These are phyloP conservation scores for Willaertia magna DNA, from an alignment of 208 protist species.

Conservation along the genomic window DNA sequence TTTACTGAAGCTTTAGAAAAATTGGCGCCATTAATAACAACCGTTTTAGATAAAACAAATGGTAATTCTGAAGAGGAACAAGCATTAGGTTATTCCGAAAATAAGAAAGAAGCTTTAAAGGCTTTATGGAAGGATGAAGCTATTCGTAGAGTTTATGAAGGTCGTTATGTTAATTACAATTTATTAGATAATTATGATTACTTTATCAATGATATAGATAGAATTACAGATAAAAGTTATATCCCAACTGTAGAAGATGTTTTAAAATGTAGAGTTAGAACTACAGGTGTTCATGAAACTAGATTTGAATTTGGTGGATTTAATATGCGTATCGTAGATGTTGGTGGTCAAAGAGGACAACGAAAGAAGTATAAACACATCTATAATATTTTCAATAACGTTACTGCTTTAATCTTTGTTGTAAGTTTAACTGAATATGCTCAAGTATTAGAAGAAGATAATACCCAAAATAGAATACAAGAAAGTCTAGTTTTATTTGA, in stretches of 20 bases:
- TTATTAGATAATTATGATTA: background rate
- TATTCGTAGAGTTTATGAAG: background rate
- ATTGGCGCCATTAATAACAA: no score
- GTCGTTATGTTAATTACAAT: background rate
- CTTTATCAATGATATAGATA: constrained; percentile 14
- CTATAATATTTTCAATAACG: constrained; percentile 17
- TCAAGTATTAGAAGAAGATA: constrained; percentile 16
- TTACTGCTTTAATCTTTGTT: constrained; percentile 19
- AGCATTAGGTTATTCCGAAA: background rate
- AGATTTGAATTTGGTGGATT: constrained; percentile 15
- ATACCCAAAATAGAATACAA: background rate
- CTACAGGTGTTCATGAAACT: constrained; percentile 19
- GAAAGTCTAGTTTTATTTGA: constrained; percentile 11
- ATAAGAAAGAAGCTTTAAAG: constrained; percentile 11
- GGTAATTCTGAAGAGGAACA: no score
- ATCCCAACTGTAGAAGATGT: constrained; percentile 13
- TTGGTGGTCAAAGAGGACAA: constrained; percentile 25
- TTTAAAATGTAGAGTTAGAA: background rate
- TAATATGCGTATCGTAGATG: constrained; percentile 19
- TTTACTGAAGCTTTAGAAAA: no score
- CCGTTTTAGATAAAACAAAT: no score
- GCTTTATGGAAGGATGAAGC: constrained; percentile 14
- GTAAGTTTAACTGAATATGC: background rate
- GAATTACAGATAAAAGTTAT: background rate
- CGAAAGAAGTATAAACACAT: constrained; percentile 26